Evolutionary conservation across 805 yeast genomes (phyloP).

Genomic region (Wickerhamomyces silvicola): DNA sequence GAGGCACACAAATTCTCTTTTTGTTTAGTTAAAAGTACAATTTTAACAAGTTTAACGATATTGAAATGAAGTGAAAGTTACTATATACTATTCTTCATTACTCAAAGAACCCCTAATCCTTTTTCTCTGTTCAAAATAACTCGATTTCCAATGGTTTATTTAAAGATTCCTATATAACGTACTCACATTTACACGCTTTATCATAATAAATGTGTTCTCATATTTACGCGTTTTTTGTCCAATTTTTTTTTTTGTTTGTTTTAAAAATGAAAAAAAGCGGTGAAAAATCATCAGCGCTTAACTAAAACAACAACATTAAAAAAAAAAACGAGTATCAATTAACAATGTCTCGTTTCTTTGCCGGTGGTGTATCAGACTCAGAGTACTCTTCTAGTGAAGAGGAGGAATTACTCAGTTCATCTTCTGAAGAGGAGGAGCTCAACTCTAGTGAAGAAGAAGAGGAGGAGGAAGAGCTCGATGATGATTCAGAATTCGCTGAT

Average conservation of each 20-base stretch:
- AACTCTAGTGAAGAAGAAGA: conserved; percentile 26
- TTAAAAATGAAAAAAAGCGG: conserved; percentile 13
- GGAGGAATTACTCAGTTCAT: conserved; percentile 36
- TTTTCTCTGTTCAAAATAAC: too few species aligned
- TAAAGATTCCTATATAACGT: too few species aligned
- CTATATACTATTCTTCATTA: too few species aligned
- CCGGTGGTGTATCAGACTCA: conserved; percentile 38
- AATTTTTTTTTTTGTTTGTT: conserved; percentile 2
- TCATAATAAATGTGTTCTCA: neutral
- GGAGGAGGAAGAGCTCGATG: conserved; percentile 20
- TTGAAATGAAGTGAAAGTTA: neutral
- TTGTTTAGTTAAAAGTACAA: neutral
- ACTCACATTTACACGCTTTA: conserved; percentile 9
- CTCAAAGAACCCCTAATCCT: too few species aligned
- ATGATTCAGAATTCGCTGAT: conserved; percentile 31
- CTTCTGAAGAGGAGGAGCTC: conserved; percentile 33
- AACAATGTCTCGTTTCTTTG: conserved; percentile 89
- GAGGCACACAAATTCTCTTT: too few species aligned
- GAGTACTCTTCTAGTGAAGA: conserved; percentile 38
- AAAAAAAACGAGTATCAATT: conserved; percentile 1
- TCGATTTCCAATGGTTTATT: too few species aligned
- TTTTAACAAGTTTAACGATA: neutral
- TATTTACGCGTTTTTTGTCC: conserved; percentile 1
- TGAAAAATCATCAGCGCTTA: too few species aligned
- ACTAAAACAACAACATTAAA: neutral